Evolutionary conservation across 2,329 filamentous ascomycete genomes (phyloP).

Genomic region (Thelonectria blattea): DNA sequence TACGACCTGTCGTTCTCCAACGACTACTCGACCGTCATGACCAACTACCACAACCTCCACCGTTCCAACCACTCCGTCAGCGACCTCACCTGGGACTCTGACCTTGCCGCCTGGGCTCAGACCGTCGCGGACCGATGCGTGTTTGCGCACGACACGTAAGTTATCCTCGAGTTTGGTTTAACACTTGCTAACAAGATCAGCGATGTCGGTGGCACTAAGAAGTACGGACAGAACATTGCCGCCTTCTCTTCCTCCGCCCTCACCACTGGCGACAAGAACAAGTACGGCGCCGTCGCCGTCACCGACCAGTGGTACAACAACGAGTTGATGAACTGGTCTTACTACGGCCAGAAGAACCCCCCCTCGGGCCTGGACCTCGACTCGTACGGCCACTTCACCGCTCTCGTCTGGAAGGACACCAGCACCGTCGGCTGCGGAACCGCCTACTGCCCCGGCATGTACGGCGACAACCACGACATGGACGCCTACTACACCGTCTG

Average conservation of each 20-base stretch:
- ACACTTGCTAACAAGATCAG: no score
- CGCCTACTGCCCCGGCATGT: constrained; percentile 66
- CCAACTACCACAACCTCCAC: constrained; percentile 85
- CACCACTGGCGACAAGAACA: constrained; percentile 49
- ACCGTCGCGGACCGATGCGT: constrained; percentile 70
- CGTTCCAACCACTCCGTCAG: constrained; percentile 79
- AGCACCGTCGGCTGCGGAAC: constrained; percentile 64
- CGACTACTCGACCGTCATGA: constrained; percentile 48
- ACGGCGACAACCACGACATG: constrained; percentile 44
- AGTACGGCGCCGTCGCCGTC: constrained; percentile 69
- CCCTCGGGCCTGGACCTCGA: constrained; percentile 69
- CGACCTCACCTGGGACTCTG: constrained; percentile 68
- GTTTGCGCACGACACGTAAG: constrained; percentile 79
- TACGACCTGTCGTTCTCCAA: constrained; percentile 20
- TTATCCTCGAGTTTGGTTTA: no score
- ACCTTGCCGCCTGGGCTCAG: constrained; percentile 68
- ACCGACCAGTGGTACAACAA: constrained; percentile 89
- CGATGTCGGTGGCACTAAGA: constrained; percentile 55
- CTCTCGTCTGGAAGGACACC: constrained; percentile 50
- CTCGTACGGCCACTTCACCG: constrained; percentile 63
- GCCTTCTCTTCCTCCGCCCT: constrained; percentile 55
- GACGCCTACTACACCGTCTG: constrained; percentile 80
- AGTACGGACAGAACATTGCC: constrained; percentile 92
- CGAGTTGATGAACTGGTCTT: constrained; percentile 66
- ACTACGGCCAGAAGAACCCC: constrained; percentile 62